These are phyloP conservation scores for Elsinoe perseae DNA, from an alignment of 2,329 filamentous ascomycete species.

Conservation along the genomic window DNA sequence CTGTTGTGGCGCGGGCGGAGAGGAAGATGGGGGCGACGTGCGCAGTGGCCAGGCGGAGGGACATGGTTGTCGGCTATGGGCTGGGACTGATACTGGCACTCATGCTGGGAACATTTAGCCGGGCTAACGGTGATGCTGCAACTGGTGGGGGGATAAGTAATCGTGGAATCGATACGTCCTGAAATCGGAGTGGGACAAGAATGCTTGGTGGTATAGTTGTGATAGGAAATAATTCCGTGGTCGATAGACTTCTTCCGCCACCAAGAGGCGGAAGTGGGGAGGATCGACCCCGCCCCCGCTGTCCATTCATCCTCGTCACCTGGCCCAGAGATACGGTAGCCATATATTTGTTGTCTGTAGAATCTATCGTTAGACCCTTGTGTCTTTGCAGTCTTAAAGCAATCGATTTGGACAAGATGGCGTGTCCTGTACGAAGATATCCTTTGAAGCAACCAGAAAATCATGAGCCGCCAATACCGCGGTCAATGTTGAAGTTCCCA, in stretches of 20 bases:
- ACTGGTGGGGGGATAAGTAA: too few relatives aligned
- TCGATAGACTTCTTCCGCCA: neutral
- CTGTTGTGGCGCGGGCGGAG: constrained; percentile 38
- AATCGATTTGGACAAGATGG: neutral
- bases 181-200: too few relatives aligned
- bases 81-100: neutral
- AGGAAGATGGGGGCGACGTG: constrained; percentile 41
- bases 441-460: constrained; percentile 29
- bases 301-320: neutral
- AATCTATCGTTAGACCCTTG: neutral
- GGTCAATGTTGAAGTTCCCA: constrained; percentile 28
- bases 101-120: too few relatives aligned
- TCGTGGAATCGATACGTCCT: too few relatives aligned
- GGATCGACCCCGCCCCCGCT: neutral
- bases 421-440: constrained; percentile 21
- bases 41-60: constrained; percentile 25
- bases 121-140: too few relatives aligned
- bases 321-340: neutral
- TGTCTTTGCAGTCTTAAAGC: too few relatives aligned
- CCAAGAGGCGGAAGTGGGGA: neutral
- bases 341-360: neutral
- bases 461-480: constrained; percentile 29
- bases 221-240: neutral
- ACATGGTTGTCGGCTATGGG: neutral
- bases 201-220: neutral